phyloP scores from a whole-genome alignment of 2,329 filamentous ascomycete genomes.

The Exophiala dermatitidis region DNA sequence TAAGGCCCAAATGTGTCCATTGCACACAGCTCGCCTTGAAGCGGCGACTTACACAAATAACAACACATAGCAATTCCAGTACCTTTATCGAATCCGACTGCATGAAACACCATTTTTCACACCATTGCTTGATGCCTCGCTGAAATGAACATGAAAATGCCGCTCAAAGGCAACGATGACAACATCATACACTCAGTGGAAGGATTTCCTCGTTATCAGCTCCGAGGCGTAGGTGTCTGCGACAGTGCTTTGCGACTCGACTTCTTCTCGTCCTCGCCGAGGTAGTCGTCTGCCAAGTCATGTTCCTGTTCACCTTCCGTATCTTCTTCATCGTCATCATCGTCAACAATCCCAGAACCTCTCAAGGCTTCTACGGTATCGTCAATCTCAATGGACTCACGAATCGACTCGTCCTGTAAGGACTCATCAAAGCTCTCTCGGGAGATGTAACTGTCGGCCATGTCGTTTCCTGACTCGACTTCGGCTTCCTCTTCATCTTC shows the following conservation, averaged over 20 bases:
- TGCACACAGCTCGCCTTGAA: no score
- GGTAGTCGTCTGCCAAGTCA: constrained; percentile 24
- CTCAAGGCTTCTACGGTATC: constrained; percentile 17
- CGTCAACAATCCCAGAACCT: constrained; percentile 27
- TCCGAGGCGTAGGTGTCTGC: background rate
- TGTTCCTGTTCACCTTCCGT: constrained; percentile 12
- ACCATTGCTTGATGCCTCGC: no score
- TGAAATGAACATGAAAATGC: no score
- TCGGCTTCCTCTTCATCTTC: constrained; percentile 40
- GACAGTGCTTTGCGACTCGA: background rate
- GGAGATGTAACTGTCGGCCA: constrained; percentile 53
- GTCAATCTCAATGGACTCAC: constrained; percentile 40
- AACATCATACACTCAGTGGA: background rate
- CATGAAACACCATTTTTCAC: no score
- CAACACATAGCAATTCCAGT: no score
- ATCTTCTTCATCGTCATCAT: constrained; percentile 34
- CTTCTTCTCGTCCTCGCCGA: constrained; percentile 11
- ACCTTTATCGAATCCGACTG: no score
- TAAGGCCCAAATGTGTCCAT: no score
- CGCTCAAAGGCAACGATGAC: background rate
- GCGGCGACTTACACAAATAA: no score
- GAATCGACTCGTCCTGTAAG: constrained; percentile 41
- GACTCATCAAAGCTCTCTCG: constrained; percentile 44
- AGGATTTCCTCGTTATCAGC: background rate
- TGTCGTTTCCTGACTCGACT: constrained; percentile 37